These are phyloP conservation scores for Tylopilus sp. DNA, from an alignment of 1,284 basidiomycete species.

Conservation along the genomic window DNA sequence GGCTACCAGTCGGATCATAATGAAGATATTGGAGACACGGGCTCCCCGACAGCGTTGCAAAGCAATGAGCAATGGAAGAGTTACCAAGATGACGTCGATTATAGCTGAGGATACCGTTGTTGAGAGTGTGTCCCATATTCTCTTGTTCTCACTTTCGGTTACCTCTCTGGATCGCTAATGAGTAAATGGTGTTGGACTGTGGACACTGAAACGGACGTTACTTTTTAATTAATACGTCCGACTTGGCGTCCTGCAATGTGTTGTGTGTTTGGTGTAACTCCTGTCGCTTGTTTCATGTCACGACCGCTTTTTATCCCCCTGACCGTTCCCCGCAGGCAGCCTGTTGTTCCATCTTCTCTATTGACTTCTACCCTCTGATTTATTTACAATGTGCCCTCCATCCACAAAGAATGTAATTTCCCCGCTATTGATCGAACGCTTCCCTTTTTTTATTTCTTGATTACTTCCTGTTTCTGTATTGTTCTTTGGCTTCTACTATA, in stretches of 20 bases:
- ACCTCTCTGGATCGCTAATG: slow-evolving; percentile 18
- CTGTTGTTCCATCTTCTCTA: no score
- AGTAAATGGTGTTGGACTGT: slow-evolving; percentile 1
- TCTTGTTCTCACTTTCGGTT: not conserved
- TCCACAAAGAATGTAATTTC: no score
- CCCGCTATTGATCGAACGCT: no score
- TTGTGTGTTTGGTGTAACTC: no score
- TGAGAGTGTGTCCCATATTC: slow-evolving; percentile 35
- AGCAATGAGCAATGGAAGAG: slow-evolving; percentile 39
- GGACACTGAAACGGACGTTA: not conserved
- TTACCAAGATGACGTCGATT: slow-evolving; percentile 43
- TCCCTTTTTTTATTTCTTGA: no score
- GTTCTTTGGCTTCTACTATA: no score
- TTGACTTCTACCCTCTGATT: no score
- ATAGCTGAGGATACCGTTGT: slow-evolving; percentile 39
- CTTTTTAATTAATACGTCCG: not conserved
- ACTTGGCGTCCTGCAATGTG: not conserved
- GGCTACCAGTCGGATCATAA: slow-evolving; percentile 22
- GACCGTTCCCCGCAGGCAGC: no score
- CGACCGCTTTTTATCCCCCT: no score
- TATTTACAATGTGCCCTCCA: no score
- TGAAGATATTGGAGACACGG: slow-evolving; percentile 20
- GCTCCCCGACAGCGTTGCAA: slow-evolving; percentile 14
- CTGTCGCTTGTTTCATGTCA: no score
- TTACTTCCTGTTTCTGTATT: no score